Conservation (phyloP, 768 basidiomycete genomes). For the Lactifluus pinguis region DNA sequence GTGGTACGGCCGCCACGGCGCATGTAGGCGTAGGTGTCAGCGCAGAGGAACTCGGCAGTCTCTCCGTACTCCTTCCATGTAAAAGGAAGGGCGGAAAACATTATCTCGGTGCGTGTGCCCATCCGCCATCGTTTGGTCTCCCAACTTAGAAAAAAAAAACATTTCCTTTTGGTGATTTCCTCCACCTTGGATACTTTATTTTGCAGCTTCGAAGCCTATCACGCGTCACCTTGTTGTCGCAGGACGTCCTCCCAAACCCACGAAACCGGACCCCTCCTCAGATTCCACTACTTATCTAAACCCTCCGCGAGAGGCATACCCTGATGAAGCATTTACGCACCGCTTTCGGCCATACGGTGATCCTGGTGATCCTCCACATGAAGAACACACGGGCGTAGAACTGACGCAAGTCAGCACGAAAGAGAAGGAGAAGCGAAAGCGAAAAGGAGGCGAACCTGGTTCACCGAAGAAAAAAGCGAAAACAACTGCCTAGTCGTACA, state of each 20-base stretch:
- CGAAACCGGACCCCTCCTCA: not conserved
- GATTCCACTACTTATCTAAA: not conserved
- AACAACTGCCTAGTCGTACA: not conserved
- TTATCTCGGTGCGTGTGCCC: constrained; percentile 11
- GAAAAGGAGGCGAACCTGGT: constrained; percentile 4
- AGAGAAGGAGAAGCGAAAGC: constrained; percentile 5
- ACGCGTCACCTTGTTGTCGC: constrained; percentile 15
- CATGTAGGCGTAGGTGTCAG: not conserved
- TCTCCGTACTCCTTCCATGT: constrained; percentile 17
- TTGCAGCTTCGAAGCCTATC: constrained; percentile 13
- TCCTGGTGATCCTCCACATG: not conserved
- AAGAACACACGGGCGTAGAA: not conserved
- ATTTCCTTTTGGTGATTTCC: not conserved
- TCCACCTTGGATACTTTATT: not conserved
- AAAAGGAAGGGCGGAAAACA: constrained; percentile 15
- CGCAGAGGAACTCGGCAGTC: constrained; percentile 14
- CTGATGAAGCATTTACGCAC: constrained; percentile 14
- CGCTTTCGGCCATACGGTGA: constrained; percentile 17
- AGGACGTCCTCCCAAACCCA: constrained; percentile 6
- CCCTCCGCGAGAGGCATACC: constrained; percentile 16
- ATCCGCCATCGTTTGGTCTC: not conserved
- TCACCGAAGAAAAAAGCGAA: constrained; percentile 18
- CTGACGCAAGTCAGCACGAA: not conserved
- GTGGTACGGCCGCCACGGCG: too few species aligned
- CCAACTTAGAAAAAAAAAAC: too few species aligned